Base-by-base conservation (phyloP, 495 filamentous ascomycete species). In the Penicillium robsamsonii region DNA sequence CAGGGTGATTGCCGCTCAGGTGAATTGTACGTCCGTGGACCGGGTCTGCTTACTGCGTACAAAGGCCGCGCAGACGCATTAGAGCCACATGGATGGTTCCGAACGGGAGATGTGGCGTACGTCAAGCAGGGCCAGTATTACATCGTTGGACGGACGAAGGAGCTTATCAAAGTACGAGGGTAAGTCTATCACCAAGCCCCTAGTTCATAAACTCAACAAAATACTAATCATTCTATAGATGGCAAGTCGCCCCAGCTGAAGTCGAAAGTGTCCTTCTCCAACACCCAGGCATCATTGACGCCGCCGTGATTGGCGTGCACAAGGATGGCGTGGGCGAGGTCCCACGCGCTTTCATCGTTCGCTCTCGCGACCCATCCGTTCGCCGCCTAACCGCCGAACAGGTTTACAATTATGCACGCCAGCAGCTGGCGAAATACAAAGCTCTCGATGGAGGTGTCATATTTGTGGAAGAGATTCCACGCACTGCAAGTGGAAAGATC, bases 171-270 rank as follows among this genome's bases (percentile, higher is more conserved):
- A 78, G 88, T 79, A 51, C 59, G 75, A 65, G 74, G 74, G 74
- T 78, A 66, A 48, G 70, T 66, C 42, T 40, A 25, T 33, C 8
- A 4, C 24, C 47, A 40, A 31, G 1, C 1, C 4, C 5, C 12
- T 27, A 42, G 52, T 42, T 41, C 47, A 31, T 30, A 49, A 18
- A 15, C 24, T 55, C n/a, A 4, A 3, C 42, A 6, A 9, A 13
- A 37, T 24, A 30, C 55, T 55, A 35, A 59, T 44, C 25, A 12
- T 3, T 42, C 18, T 38, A 13, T 38, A 77, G 74, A 55, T 77
- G 74, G 62, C 92, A 96, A 72, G 90, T 97, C 4, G 88, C 91
- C 2, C 92, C 92, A 0, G 90, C 92, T 0, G 92, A 97, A 73
- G 72, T 97, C 1, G 92, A 97, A 66, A 84, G 81, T 0, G 69